Conservation (phyloP, 1,139 yeast species). For the Scheffersomyces cryptocercus region DNA sequence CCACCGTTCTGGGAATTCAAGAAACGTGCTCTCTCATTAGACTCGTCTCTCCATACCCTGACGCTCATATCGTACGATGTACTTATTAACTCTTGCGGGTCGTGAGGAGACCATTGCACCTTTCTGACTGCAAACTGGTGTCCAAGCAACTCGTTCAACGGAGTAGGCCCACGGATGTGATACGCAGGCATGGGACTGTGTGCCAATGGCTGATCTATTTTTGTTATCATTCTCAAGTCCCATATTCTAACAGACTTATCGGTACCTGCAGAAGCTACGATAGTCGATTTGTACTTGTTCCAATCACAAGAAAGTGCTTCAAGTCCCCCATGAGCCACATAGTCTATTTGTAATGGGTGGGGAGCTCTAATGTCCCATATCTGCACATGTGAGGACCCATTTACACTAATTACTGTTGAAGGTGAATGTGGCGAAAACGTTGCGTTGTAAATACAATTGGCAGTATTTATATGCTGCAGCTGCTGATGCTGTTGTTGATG, state of each 20-base stretch:
- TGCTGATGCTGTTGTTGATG: slow-evolving; percentile 31
- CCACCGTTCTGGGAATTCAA: slow-evolving; percentile 38
- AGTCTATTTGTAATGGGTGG: slow-evolving; percentile 59
- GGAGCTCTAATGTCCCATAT: slow-evolving; percentile 84
- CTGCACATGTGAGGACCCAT: slow-evolving; percentile 76
- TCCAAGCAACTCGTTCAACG: slow-evolving; percentile 77
- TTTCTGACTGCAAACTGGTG: slow-evolving; percentile 88
- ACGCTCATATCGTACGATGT: slow-evolving; percentile 93
- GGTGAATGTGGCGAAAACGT: slow-evolving; percentile 86
- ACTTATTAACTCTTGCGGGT: slow-evolving; percentile 65
- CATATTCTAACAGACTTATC: slow-evolving; percentile 82
- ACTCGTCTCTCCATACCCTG: slow-evolving; percentile 77
- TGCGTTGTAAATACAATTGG: slow-evolving; percentile 74
- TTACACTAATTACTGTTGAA: slow-evolving; percentile 67
- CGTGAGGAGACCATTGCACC: slow-evolving; percentile 89
- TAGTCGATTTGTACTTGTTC: slow-evolving; percentile 81
- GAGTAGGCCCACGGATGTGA: slow-evolving; percentile 60
- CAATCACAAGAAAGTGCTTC: slow-evolving; percentile 84
- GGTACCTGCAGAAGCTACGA: slow-evolving; percentile 86
- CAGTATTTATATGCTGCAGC: slow-evolving; percentile 27
- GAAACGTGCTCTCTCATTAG: slow-evolving; percentile 54
- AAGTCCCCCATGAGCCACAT: slow-evolving; percentile 73
- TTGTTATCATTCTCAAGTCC: slow-evolving; percentile 76
- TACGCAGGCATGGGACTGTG: slow-evolving; percentile 41
- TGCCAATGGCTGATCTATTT: slow-evolving; percentile 40